phyloP scores from a whole-genome alignment of 495 filamentous ascomycete genomes.

The Aspergillus kassunensis region DNA sequence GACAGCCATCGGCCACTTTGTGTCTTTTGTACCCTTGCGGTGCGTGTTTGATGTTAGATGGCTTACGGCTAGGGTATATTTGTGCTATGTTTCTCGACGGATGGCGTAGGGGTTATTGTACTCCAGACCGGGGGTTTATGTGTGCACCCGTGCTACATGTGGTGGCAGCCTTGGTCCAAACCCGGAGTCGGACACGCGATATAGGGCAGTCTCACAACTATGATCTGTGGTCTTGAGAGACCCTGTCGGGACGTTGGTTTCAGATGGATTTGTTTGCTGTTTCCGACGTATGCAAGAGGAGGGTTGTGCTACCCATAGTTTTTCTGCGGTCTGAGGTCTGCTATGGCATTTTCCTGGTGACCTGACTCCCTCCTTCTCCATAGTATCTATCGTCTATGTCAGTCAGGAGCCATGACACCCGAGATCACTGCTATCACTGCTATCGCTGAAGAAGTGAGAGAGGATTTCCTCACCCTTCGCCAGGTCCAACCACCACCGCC shows the following conservation, averaged over 20 bases:
- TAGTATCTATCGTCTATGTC: too few relatives aligned
- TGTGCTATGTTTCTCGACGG: not conserved
- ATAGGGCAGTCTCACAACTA: not conserved
- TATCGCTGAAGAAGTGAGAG: not conserved
- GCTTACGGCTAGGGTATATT: not conserved
- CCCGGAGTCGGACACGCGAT: too few relatives aligned
- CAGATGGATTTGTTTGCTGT: not conserved
- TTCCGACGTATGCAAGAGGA: not conserved
- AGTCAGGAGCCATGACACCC: not conserved
- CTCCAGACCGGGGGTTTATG: not conserved
- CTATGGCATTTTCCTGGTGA: too few relatives aligned
- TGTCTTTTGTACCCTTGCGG: conserved; percentile 5
- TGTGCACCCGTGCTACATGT: not conserved
- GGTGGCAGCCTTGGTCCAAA: too few relatives aligned
- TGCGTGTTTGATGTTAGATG: too few relatives aligned
- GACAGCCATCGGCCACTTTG: conserved; percentile 2
- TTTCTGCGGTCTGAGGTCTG: too few relatives aligned
- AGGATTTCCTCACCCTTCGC: not conserved
- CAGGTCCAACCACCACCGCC: not conserved
- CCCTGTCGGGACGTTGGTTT: not conserved
- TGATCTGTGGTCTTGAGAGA: not conserved
- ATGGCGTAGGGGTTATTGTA: too few relatives aligned
- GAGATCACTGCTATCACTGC: conserved; percentile 1
- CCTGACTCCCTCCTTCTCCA: too few relatives aligned
- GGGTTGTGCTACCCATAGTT: not conserved